A percentile compares a stretch with the other conserved stretches of the same genome.
phyloP scores from a whole-genome alignment of 805 yeast genomes.

The Maudiozyma pseudohumilis region DNA sequence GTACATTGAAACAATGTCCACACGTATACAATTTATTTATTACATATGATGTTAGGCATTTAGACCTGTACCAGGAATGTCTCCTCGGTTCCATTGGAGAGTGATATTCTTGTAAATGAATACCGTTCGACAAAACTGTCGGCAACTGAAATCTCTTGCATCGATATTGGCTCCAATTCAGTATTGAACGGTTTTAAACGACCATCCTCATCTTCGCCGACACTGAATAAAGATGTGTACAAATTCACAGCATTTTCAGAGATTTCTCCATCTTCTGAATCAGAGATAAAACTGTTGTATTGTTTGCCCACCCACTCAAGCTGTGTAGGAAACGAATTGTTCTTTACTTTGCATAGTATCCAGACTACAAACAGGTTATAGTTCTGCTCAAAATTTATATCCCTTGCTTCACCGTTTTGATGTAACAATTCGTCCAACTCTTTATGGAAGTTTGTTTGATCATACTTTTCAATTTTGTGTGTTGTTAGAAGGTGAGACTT shows the following conservation, averaged over 20 bases:
- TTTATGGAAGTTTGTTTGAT: slow-evolving; percentile 37
- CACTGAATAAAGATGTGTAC: slow-evolving; percentile 7
- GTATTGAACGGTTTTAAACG: background rate
- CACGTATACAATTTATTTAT: no score
- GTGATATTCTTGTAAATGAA: slow-evolving; percentile 17
- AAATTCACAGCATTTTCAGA: slow-evolving; percentile 7
- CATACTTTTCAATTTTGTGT: slow-evolving; percentile 43
- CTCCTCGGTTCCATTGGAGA: slow-evolving; percentile 16
- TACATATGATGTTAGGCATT: no score
- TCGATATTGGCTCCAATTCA: slow-evolving; percentile 3
- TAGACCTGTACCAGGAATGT: no score
- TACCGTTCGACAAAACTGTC: slow-evolving; percentile 10
- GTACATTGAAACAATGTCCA: no score
- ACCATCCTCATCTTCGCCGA: background rate
- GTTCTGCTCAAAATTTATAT: slow-evolving; percentile 35
- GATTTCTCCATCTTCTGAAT: background rate
- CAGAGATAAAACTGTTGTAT: slow-evolving; percentile 2
- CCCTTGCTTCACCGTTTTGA: slow-evolving; percentile 20
- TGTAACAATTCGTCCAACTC: slow-evolving; percentile 39
- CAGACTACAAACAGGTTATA: slow-evolving; percentile 39
- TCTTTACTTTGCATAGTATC: slow-evolving; percentile 12
- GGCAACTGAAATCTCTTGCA: slow-evolving; percentile 9
- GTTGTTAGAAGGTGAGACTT: slow-evolving; percentile 39
- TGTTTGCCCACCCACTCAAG: slow-evolving; percentile 14
- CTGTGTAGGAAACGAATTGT: slow-evolving; percentile 9